These are phyloP conservation scores for Dunaliella sp. DNA, from an alignment of 139 green algal genomes.

Conservation along the genomic window DNA sequence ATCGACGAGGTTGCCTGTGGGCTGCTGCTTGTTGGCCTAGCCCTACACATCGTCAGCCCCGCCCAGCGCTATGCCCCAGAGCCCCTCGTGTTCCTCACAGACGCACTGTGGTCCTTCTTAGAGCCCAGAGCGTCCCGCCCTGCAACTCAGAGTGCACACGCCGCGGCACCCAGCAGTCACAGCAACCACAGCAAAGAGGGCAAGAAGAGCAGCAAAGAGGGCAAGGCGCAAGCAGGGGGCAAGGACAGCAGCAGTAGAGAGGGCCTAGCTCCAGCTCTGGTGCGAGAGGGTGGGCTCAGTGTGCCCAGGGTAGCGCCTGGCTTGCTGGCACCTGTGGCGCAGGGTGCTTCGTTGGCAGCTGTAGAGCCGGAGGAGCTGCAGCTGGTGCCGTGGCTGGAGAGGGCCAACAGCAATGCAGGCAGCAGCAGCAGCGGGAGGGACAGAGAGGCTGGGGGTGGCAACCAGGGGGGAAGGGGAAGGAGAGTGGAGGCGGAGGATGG, in stretches of 20 bases:
- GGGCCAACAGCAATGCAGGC: background rate
- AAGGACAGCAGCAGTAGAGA: no score
- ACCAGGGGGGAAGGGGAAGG: background rate
- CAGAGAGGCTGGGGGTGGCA: background rate
- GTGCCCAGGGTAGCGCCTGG: background rate
- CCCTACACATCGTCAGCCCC: slow-evolving; percentile 33
- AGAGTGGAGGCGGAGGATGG: slow-evolving; percentile 8
- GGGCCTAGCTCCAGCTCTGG: no score
- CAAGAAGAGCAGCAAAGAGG: background rate
- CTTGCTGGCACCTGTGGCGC: background rate
- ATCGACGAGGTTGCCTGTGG: slow-evolving; percentile 29
- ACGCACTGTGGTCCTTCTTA: slow-evolving; percentile 37
- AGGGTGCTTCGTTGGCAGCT: slow-evolving; percentile 3
- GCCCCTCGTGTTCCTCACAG: slow-evolving; percentile 54
- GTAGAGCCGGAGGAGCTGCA: background rate
- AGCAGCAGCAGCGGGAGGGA: background rate
- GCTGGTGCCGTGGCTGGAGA: background rate
- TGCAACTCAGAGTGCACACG: background rate
- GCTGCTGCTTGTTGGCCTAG: slow-evolving; percentile 51
- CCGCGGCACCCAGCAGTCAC: background rate
- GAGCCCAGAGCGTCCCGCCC: background rate
- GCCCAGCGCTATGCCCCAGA: slow-evolving; percentile 63
- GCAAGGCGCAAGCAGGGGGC: background rate
- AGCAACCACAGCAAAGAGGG: background rate
- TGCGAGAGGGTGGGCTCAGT: background rate